phyloP scores from a whole-genome alignment of 169 alveolate species.

The Cryptosporidium parvum region DNA sequence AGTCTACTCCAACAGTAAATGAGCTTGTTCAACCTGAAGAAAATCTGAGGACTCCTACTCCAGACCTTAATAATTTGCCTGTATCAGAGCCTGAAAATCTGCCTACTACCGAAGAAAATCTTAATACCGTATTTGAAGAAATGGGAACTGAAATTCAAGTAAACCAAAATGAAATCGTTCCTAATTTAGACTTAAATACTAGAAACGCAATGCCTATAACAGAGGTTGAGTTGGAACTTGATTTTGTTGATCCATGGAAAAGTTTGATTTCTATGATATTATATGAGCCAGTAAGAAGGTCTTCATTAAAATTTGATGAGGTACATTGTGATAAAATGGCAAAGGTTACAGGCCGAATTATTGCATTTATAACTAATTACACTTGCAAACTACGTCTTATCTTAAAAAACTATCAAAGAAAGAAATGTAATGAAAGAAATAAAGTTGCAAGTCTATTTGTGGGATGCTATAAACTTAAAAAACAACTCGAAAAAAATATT shows the following conservation, averaged over 20 bases:
- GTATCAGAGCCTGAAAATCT: neutral
- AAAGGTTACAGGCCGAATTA: slow-evolving; percentile 6
- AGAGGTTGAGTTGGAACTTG: neutral
- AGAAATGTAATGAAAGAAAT: slow-evolving; percentile 23
- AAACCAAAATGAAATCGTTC: neutral
- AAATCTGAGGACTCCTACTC: too few relatives aligned
- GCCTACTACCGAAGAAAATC: neutral
- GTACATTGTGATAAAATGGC: slow-evolving; percentile 4
- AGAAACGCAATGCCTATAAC: neutral
- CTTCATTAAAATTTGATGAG: slow-evolving; percentile 8
- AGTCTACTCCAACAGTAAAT: too few relatives aligned
- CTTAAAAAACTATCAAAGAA: neutral
- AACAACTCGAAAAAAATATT: neutral
- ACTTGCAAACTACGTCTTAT: slow-evolving; percentile 5
- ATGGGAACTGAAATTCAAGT: neutral
- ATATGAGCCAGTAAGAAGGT: slow-evolving; percentile 41
- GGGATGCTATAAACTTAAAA: slow-evolving; percentile 6
- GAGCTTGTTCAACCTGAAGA: too few relatives aligned
- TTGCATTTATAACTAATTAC: neutral
- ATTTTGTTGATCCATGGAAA: slow-evolving; percentile 20
- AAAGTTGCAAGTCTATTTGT: neutral
- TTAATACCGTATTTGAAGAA: neutral
- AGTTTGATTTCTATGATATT: slow-evolving; percentile 24
- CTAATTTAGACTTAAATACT: neutral
- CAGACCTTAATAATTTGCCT: too few relatives aligned